These are phyloP conservation scores for Amanita polypyramis DNA, from an alignment of 768 basidiomycete genomes.

Conservation along the genomic window DNA sequence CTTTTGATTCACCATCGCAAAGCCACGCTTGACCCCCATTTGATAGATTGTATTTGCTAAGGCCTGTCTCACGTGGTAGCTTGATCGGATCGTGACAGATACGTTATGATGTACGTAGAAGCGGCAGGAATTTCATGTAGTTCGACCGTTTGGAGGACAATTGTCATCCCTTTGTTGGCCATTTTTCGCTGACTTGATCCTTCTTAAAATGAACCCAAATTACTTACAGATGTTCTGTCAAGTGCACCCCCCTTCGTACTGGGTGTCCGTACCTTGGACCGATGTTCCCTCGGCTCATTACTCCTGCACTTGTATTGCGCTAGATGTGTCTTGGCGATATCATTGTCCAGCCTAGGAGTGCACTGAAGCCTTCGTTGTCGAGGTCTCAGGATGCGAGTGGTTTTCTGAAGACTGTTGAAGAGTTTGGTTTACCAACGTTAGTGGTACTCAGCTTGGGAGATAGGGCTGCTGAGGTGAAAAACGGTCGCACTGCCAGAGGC, in stretches of 20 bases:
- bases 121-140: constrained; percentile 20
- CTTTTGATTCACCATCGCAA: too few relatives aligned
- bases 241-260: not conserved
- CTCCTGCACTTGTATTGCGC: not conserved
- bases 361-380: not conserved
- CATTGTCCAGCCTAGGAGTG: not conserved
- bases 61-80: constrained; percentile 13
- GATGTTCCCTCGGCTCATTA: not conserved
- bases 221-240: not conserved
- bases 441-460: constrained; percentile 18
- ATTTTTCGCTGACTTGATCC: too few relatives aligned
- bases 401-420: constrained; percentile 2
- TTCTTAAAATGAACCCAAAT: not conserved
- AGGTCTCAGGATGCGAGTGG: not conserved
- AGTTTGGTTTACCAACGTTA: constrained; percentile 17
- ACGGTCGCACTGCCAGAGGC: constrained; percentile 16
- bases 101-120: constrained; percentile 23
- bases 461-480: constrained; percentile 12
- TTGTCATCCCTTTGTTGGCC: too few relatives aligned
- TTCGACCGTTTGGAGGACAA: constrained; percentile 13
- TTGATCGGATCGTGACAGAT: constrained; percentile 13
- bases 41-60: constrained; percentile 3
- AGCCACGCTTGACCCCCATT: too few relatives aligned
- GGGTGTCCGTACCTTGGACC: not conserved
- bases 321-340: not conserved